These are phyloP conservation scores for Oryza meyeriana DNA, from an alignment of 176 grass and related monocot genomes.

Conservation along the genomic window DNA sequence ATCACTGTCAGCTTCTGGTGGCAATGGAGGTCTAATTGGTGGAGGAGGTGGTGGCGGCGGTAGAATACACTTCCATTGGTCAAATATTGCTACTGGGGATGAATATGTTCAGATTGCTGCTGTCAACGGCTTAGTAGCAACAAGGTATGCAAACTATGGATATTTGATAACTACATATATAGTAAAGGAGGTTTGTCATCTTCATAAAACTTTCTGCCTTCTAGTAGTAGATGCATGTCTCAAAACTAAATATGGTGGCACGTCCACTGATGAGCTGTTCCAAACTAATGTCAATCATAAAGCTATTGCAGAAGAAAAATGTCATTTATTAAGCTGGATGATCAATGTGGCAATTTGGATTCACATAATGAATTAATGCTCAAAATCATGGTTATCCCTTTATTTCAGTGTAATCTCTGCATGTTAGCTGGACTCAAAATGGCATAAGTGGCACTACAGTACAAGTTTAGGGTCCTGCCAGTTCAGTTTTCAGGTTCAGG, in stretches of 20 bases:
- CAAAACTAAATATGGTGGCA: background rate
- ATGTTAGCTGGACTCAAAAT: background rate
- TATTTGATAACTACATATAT: background rate
- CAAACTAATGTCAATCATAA: background rate
- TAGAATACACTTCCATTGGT: slow-evolving; percentile 96
- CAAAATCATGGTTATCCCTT: background rate
- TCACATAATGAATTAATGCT: background rate
- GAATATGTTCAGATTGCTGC: slow-evolving; percentile 96
- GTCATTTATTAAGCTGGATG: background rate
- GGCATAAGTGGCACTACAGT: background rate
- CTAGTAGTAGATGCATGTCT: background rate
- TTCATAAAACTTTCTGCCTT: background rate
- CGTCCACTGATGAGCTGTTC: background rate
- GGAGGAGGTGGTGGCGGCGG: slow-evolving; percentile 87
- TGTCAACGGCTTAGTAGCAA: slow-evolving; percentile 73
- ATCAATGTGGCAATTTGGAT: background rate
- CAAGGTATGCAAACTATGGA: slow-evolving; percentile 57
- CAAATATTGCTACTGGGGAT: slow-evolving; percentile 86
- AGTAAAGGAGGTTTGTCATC: slow-evolving; percentile 29
- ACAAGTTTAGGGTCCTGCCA: background rate
- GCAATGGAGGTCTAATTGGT: slow-evolving; percentile 70
- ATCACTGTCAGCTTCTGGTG: slow-evolving; percentile 77
- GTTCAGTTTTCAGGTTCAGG: background rate
- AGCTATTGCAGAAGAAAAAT: background rate
- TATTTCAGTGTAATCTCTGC: background rate